Evolutionary conservation across 1,139 yeast genomes (phyloP).

Genomic region (Dujonia santamariae): DNA sequence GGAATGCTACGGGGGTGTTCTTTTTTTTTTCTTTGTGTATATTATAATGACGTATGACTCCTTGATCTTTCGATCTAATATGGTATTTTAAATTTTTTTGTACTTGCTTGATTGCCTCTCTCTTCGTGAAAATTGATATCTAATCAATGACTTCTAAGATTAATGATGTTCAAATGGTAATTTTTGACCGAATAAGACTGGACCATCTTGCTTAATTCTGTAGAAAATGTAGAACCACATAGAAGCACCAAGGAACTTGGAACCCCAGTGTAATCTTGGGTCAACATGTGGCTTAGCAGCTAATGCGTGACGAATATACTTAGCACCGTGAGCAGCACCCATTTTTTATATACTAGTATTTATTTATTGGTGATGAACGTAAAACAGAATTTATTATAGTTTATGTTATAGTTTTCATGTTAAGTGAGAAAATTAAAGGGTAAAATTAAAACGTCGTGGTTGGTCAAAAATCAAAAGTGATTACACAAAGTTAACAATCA

Average conservation of each 20-base stretch:
- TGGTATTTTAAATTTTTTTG: neutral
- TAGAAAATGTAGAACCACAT: conserved; percentile 88
- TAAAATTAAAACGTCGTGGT: too few relatives aligned
- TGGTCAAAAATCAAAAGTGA: too few relatives aligned
- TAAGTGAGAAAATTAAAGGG: too few relatives aligned
- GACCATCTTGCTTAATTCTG: conserved; percentile 71
- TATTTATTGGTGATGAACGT: too few relatives aligned
- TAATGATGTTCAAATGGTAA: conserved; percentile 38
- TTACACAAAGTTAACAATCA: too few relatives aligned
- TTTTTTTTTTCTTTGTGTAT: too few relatives aligned
- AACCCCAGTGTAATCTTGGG: conserved; percentile 52
- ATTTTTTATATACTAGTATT: too few relatives aligned
- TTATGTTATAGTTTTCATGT: too few relatives aligned
- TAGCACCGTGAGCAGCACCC: conserved; percentile 44
- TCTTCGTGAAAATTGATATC: neutral
- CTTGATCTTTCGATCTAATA: neutral
- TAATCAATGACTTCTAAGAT: neutral
- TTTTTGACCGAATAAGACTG: conserved; percentile 51
- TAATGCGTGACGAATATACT: conserved; percentile 52
- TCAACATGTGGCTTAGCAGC: conserved; percentile 55
- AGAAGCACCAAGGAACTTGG: conserved; percentile 71
- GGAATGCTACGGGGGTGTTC: too few relatives aligned
- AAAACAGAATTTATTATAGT: too few relatives aligned
- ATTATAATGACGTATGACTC: too few relatives aligned
- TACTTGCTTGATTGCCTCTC: neutral